Percentiles rank a stretch among this genome's conserved stretches.
Conservation (phyloP, 257 asterid species). For the Solanum sejunctum region DNA sequence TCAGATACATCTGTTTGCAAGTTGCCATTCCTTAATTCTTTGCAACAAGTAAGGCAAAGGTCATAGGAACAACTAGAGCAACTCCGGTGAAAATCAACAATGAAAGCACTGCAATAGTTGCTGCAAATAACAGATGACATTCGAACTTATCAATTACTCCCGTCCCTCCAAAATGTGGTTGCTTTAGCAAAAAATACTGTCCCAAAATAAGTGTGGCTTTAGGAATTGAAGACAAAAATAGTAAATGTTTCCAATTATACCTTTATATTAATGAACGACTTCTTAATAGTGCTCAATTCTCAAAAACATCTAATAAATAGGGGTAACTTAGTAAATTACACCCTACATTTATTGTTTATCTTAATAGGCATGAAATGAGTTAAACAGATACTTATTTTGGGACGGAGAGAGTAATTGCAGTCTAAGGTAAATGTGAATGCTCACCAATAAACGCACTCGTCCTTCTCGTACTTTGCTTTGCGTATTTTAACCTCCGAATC, state of each 20-base stretch:
- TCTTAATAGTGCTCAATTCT: neutral
- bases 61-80: constrained; percentile 63
- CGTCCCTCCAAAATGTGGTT: neutral
- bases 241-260: neutral
- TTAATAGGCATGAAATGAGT: neutral
- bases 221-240: neutral
- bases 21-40: constrained; percentile 55
- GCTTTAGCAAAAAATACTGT: neutral
- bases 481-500: constrained; percentile 32
- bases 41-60: constrained; percentile 72
- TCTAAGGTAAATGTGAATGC: neutral
- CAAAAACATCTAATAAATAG: neutral
- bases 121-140: constrained; percentile 29
- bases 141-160: neutral
- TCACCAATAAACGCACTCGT: constrained; percentile 69
- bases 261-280: neutral
- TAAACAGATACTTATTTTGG: neutral
- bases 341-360: neutral
- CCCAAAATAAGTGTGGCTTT: neutral
- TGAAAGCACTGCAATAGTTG: constrained; percentile 61
- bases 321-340: neutral
- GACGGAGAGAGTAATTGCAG: neutral
- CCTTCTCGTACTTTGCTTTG: constrained; percentile 5
- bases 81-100: constrained; percentile 65
- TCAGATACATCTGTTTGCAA: constrained; percentile 27